Base-by-base conservation (phyloP, 306 rosid species). In the Sicyos baderoa region DNA sequence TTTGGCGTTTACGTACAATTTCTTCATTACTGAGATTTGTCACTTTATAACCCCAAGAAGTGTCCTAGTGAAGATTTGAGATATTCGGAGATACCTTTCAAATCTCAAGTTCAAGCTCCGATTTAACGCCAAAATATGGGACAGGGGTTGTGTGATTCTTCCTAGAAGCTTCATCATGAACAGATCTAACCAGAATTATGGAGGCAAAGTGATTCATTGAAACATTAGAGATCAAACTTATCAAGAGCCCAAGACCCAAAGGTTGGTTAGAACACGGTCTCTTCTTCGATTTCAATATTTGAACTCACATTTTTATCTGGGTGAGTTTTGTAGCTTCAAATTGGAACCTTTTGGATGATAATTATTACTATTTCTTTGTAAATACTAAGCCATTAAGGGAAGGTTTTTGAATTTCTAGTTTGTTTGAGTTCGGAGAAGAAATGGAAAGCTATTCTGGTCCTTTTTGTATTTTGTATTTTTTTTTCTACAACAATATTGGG, bases 31-130 rank as follows among this genome's bases (percentile, higher is more conserved):
- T 29, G 7, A 32, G 7, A 59, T 59, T 10, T 6, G 14, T 72
- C 19, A 63, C 54, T 68, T 75, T 57, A 77, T 58, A 72, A 23
- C 45, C 25, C 23, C 52, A 57, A 76, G 59, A 29, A 9, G 10
- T n/a, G 44, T 45, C 15, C 7, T 76, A 58, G 54, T 68, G 32
- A 67, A 54, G 19, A 32, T 59, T 16, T 9, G 65, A 27, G 44
- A 59, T 7, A 22, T 59, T 3, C 35, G 14, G 14, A 15, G 42
- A 59, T 59, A 59, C 6, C 22, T 16, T 23, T 59, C 66, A 32
- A 59, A 3, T 3, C 6, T 16, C 9, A 19, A 7, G 66, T 32
- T 32, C 66, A 15, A 6, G 55, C 21, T 6, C 21, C 7, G 0
- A 4, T 1, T 4, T 51, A 1, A n/a, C 0, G 1, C 55, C 10